phyloP scores from a whole-genome alignment of 306 rosid species.

The Cucurbita ficifolia region DNA sequence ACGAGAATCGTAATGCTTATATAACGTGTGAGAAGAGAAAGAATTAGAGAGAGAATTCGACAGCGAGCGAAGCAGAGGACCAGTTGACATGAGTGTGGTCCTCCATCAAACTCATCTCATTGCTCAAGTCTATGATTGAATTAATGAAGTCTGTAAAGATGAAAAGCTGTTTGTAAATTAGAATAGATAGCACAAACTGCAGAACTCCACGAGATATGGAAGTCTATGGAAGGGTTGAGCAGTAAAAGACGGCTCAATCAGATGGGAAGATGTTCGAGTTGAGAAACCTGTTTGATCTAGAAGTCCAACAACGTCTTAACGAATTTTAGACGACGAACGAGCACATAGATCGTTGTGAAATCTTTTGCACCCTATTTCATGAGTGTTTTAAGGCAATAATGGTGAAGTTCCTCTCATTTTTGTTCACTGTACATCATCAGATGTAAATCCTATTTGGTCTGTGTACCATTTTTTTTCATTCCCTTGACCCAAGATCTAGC shows the following conservation, averaged over 20 bases:
- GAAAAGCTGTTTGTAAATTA: not conserved
- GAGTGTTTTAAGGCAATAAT: not conserved
- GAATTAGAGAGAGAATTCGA: not conserved
- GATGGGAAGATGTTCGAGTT: not conserved
- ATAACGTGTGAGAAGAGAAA: not conserved
- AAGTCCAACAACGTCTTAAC: not conserved
- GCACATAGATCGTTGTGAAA: not conserved
- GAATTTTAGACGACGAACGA: not conserved
- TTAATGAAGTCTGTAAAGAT: not conserved
- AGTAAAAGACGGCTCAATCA: not conserved
- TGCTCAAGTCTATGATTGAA: not conserved
- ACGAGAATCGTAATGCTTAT: not conserved
- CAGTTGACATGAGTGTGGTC: not conserved
- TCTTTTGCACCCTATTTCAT: not conserved
- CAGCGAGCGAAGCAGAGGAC: not conserved
- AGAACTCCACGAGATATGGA: not conserved
- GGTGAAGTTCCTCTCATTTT: not conserved
- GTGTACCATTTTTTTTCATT: not conserved
- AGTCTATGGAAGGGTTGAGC: not conserved
- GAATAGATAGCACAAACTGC: not conserved
- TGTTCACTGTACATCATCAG: not conserved
- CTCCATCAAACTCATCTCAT: constrained; percentile 1
- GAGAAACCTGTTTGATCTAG: not conserved
- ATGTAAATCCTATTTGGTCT: not conserved
- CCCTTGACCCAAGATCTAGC: not conserved